A percentile compares a stretch with the other conserved stretches of the same genome.
Conservation (phyloP, 1,139 yeast species). For the Yamadazyma oceani region DNA sequence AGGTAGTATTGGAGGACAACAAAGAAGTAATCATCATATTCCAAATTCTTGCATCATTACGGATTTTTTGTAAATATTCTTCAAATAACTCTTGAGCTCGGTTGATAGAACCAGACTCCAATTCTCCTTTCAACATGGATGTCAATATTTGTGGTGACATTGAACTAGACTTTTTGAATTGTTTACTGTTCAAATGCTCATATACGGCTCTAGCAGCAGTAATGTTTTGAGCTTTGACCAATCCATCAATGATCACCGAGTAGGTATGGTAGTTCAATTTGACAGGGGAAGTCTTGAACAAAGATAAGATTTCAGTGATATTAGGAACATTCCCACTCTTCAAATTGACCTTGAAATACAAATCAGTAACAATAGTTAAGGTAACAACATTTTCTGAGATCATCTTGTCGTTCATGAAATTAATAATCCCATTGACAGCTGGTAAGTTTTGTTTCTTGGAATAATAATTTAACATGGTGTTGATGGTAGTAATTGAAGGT, state of each 20-base stretch:
- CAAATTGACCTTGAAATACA: slow-evolving; percentile 49
- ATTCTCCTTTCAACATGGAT: slow-evolving; percentile 59
- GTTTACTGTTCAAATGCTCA: slow-evolving; percentile 20
- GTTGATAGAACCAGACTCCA: slow-evolving; percentile 47
- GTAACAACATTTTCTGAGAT: slow-evolving; percentile 65
- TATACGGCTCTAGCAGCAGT: slow-evolving; percentile 56
- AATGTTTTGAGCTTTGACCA: slow-evolving; percentile 49
- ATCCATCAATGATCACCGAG: slow-evolving; percentile 57
- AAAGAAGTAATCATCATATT: slow-evolving; percentile 60
- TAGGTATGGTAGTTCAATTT: slow-evolving; percentile 51
- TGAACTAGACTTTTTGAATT: slow-evolving; percentile 37
- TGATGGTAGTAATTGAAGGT: slow-evolving; percentile 39
- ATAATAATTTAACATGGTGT: slow-evolving; percentile 36
- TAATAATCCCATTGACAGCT: slow-evolving; percentile 40
- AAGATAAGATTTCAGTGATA: slow-evolving; percentile 38
- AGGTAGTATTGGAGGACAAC: slow-evolving; percentile 28
- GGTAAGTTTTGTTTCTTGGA: slow-evolving; percentile 30
- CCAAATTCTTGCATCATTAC: slow-evolving; percentile 49
- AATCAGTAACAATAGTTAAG: slow-evolving; percentile 61
- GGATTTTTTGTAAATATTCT: slow-evolving; percentile 32
- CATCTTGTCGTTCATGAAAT: slow-evolving; percentile 38
- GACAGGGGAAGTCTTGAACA: slow-evolving; percentile 43
- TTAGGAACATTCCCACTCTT: slow-evolving; percentile 47
- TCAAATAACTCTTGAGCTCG: slow-evolving; percentile 52
- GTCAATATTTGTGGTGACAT: slow-evolving; percentile 47